Evolutionary conservation across 2,329 filamentous ascomycete species (phyloP).

Genomic region (Colletotrichum euphorbiae): DNA sequence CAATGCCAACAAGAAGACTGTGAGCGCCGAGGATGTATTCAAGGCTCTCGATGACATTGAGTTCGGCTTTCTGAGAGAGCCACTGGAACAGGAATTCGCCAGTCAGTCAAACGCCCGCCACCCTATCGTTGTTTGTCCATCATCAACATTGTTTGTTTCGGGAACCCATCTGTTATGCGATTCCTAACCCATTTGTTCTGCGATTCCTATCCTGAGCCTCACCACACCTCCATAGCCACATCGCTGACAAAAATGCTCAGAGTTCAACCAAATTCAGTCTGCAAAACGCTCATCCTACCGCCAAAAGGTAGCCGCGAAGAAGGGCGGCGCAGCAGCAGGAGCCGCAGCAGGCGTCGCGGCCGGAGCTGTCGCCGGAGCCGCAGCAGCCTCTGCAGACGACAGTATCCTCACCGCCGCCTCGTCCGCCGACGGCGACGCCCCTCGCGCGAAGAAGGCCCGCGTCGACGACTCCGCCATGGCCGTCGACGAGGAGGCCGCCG

Average conservation of each 20-base stretch:
- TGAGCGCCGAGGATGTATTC: constrained; percentile 80
- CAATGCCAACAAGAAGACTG: constrained; percentile 79
- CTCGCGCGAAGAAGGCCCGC: constrained; percentile 58
- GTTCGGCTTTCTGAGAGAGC: constrained; percentile 75
- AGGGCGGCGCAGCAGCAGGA: constrained; percentile 55
- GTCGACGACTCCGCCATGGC: constrained; percentile 54
- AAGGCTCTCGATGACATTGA: constrained; percentile 82
- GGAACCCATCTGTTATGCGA: background rate
- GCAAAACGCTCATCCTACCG: constrained; percentile 81
- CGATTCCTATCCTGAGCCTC: background rate
- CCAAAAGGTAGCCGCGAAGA: constrained; percentile 75
- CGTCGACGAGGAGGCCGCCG: constrained; percentile 52
- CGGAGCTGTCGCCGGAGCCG: constrained; percentile 31
- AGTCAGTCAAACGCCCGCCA: constrained; percentile 62
- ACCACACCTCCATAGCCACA: background rate
- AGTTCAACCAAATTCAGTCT: constrained; percentile 79
- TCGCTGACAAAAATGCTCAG: constrained; percentile 50
- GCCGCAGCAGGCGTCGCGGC: constrained; percentile 53
- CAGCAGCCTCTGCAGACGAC: constrained; percentile 44
- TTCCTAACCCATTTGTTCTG: no score
- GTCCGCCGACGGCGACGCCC: constrained; percentile 45
- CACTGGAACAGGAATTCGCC: constrained; percentile 80
- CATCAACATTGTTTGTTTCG: no score
- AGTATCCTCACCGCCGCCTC: constrained; percentile 47
- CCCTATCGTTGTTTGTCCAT: background rate